Evolutionary conservation across 2,329 filamentous ascomycete genomes (phyloP), one percentile per base, ranked within the genome.

Genomic region (Trichoderma atrobrunneum): DNA sequence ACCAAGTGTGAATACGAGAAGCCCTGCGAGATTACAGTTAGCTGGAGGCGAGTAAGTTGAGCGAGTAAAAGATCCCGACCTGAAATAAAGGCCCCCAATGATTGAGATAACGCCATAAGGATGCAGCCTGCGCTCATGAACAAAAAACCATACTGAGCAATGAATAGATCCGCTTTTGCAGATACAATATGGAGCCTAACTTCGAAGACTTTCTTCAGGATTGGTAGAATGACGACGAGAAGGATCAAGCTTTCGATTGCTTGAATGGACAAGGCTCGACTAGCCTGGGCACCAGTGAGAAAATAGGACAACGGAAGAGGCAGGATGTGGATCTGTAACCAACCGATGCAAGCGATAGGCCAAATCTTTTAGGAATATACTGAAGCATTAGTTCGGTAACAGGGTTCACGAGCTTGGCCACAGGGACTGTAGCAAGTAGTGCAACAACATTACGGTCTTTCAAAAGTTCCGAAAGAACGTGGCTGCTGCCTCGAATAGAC

Each of bases 371-470:
- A 18, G 65, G 51, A 14, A 68, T 68, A 59, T 68, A 68, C 54
- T 68, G 65, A 68, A 68, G 65, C 65, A 68, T 68, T 59, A 68
- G 65, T n/a, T 68, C 65, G 51, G 65, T 68, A 36, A 68, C 32
- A 36, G 65, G 65, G 54, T 68, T 68, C 18, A 68, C 65, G 28
- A 68, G 65, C 32, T 68, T 68, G 32, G 65, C 65, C 21, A 68
- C 65, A 11, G 65, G 65, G 34, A 68, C 51, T 68, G 65, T 68
- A 28, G 24, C 48, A 8, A 68, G 48, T 21, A 68, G 54, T 18
- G 30, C 54, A 59, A 60, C 18, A 60, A 61, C 54, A 56, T 68
- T 68, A 28, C 65, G 30, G 32, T 68, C 54, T 21, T n/a, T 24
- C 26, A 68, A 21, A 61, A 57, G 28, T 39, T 68, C 26, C 16